Evolutionary conservation across 2,329 filamentous ascomycete genomes (phyloP).

Genomic region (Raffaelea albimanens): DNA sequence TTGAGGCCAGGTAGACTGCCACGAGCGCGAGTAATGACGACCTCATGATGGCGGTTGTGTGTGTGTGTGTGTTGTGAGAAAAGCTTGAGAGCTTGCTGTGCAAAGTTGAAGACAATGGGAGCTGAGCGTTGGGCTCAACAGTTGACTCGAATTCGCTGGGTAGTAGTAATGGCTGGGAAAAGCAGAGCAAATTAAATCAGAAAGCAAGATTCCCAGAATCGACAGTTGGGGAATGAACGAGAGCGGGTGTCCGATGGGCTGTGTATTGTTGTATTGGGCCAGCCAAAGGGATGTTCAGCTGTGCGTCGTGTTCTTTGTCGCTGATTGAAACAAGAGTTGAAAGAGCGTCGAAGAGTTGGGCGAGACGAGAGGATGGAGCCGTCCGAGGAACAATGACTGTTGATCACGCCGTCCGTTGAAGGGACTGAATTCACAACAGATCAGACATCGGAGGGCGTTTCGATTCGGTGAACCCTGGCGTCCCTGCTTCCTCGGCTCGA

Average conservation of each 20-base stretch:
- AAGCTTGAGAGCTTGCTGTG: not conserved
- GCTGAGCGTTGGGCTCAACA: not conserved
- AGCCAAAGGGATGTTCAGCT: conserved; percentile 7
- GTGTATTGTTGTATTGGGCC: conserved; percentile 1
- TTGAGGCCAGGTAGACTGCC: conserved; percentile 9
- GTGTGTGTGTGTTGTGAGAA: not conserved
- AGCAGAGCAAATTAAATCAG: not conserved
- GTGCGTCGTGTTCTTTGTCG: not conserved
- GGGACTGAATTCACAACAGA: conserved; percentile 4
- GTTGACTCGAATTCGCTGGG: not conserved
- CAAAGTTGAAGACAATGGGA: not conserved
- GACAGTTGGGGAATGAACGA: not conserved
- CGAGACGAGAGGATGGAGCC: not conserved
- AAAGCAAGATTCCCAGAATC: not conserved
- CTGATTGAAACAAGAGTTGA: not conserved
- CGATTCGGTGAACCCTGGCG: not conserved
- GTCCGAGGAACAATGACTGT: too few species aligned
- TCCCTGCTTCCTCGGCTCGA: not conserved
- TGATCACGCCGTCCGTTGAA: not conserved
- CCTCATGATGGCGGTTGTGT: conserved; percentile 11
- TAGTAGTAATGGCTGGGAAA: not conserved
- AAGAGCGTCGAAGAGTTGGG: not conserved
- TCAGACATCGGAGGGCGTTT: conserved; percentile 6
- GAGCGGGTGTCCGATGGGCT: not conserved
- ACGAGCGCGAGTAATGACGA: conserved; percentile 10